Evolutionary conservation across 257 asterid species (phyloP).

Genomic region (Solanum sejunctum): DNA sequence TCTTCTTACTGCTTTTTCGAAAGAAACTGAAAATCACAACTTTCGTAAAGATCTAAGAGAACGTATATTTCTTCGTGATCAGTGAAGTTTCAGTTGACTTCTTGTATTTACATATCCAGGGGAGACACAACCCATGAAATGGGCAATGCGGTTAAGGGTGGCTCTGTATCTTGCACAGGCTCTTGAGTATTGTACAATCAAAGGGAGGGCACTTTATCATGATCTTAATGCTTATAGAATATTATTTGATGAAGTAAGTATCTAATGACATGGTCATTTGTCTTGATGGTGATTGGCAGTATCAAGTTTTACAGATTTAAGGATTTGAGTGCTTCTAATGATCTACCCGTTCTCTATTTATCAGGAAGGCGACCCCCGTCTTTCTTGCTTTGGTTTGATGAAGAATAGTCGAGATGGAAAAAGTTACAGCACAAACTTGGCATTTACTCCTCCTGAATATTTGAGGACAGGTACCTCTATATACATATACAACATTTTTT

Average conservation of each 20-base stretch:
- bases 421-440: conserved; percentile 64
- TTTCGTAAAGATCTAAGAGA: neutral
- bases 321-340: neutral
- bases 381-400: conserved; percentile 67
- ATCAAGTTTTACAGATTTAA: neutral
- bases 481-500: neutral
- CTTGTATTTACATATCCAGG: conserved; percentile 29
- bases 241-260: conserved; percentile 78
- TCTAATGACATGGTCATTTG: neutral
- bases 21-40: neutral
- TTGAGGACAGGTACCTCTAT: conserved; percentile 38
- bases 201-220: conserved; percentile 87
- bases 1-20: neutral
- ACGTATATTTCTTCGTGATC: neutral
- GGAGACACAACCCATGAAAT: conserved; percentile 96
- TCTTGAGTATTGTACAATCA: conserved; percentile 75
- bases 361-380: conserved; percentile 49
- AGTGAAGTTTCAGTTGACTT: neutral
- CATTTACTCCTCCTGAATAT: conserved; percentile 70
- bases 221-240: conserved; percentile 94
- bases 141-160: conserved; percentile 99
- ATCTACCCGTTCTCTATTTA: neutral
- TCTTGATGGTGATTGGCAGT: neutral
- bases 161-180: conserved; percentile 86
- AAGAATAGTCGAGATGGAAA: conserved; percentile 66